Conservation (phyloP, 2,329 filamentous ascomycete genomes). For the Anisogramma anomala region DNA sequence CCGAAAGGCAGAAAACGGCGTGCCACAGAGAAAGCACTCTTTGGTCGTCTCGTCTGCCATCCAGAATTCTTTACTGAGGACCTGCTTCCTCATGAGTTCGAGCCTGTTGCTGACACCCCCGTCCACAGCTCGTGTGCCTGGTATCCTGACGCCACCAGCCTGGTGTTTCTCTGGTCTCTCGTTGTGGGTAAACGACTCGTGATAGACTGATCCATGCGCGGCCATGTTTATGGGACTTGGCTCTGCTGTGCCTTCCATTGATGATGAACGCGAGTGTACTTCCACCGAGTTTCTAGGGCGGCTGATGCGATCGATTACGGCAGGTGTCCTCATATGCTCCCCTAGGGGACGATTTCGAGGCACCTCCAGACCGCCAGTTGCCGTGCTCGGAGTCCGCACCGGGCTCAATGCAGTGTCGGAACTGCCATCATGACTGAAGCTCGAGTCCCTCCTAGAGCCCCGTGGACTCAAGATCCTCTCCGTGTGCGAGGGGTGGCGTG, state of each 20-base stretch:
- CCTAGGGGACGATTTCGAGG: conserved; percentile 20
- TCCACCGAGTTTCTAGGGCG: conserved; percentile 31
- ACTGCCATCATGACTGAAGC: conserved; percentile 33
- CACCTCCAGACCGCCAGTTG: conserved; percentile 7
- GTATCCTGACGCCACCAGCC: conserved; percentile 38
- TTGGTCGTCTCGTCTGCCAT: conserved; percentile 99
- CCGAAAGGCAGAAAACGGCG: conserved; percentile 83
- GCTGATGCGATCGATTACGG: conserved; percentile 45
- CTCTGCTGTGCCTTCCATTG: conserved; percentile 45
- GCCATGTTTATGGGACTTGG: conserved; percentile 46
- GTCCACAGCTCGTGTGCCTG: conserved; percentile 45
- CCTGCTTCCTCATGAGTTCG: conserved; percentile 68
- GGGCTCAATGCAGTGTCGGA: conserved; percentile 34
- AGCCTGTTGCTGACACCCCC: conserved; percentile 50
- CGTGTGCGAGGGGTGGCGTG: conserved; percentile 19
- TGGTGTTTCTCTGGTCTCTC: conserved; percentile 32
- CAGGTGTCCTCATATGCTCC: conserved; percentile 33
- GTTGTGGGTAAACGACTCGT: conserved; percentile 42
- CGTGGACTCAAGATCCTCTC: conserved; percentile 21
- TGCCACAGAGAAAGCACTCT: conserved; percentile 87
- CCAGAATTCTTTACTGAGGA: conserved; percentile 94
- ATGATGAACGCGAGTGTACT: conserved; percentile 45
- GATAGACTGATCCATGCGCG: conserved; percentile 45
- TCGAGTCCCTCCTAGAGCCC: conserved; percentile 31
- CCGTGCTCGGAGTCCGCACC: conserved; percentile 26